Percentiles rank a stretch among this genome's conserved stretches.
phyloP scores from a whole-genome alignment of 192 early-diverging fungal species.

The Funneliformis geosporum region DNA sequence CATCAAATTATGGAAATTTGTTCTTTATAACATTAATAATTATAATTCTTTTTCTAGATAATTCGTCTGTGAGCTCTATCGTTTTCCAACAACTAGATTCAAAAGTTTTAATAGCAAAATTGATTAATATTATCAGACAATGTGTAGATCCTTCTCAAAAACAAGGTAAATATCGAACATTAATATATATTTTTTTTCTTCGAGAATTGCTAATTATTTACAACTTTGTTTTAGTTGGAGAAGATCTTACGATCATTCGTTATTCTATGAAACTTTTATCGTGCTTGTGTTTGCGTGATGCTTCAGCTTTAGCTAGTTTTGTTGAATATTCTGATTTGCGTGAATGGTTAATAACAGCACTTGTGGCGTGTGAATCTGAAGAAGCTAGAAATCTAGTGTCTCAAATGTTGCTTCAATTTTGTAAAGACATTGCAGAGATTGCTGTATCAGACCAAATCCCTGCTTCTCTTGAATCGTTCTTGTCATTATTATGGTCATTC shows the following conservation, averaged over 20 bases:
- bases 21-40: neutral
- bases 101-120: constrained; percentile 11
- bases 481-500: constrained; percentile 20
- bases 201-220: neutral
- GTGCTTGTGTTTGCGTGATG: constrained; percentile 30
- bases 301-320: constrained; percentile 24
- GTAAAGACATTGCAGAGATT: constrained; percentile 14
- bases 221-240: constrained; percentile 18
- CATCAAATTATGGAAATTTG: neutral
- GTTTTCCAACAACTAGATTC: constrained; percentile 12
- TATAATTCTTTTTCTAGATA: neutral
- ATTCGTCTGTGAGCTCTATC: neutral
- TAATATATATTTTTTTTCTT: neutral
- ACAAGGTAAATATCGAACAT: constrained; percentile 10
- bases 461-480: constrained; percentile 17
- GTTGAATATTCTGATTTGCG: constrained; percentile 16
- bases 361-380: constrained; percentile 27
- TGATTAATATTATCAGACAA: constrained; percentile 24
- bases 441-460: neutral
- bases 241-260: constrained; percentile 31
- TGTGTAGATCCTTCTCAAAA: constrained; percentile 27
- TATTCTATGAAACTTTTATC: constrained; percentile 29
- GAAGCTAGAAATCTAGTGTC: constrained; percentile 27
- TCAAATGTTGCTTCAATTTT: constrained; percentile 23
- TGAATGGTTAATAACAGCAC: constrained; percentile 30